A percentile compares a stretch with the other conserved stretches of the same genome.
Evolutionary conservation across 345 rosid genomes (phyloP).

Genomic region (Eucalyptus fibrosa): DNA sequence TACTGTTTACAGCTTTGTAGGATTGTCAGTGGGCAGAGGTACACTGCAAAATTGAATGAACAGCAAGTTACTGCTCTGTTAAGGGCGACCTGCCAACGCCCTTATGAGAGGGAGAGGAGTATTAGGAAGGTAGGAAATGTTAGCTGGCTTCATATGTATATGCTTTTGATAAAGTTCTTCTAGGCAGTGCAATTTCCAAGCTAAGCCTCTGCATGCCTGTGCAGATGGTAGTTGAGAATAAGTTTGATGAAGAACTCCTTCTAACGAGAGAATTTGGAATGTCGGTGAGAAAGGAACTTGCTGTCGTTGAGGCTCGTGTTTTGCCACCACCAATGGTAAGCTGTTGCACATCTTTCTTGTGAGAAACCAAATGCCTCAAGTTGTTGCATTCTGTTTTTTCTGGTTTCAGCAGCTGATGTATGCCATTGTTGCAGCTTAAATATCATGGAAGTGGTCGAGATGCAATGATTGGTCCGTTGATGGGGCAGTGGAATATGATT

Average conservation of each 20-base stretch:
- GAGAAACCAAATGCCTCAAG: neutral
- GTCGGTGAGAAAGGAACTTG: constrained; percentile 13
- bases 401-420: neutral
- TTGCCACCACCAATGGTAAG: constrained; percentile 56
- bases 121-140: constrained; percentile 7
- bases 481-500: constrained; percentile 76
- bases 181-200: neutral
- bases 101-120: constrained; percentile 9
- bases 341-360: neutral
- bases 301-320: constrained; percentile 47
- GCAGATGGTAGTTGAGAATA: constrained; percentile 17
- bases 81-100: constrained; percentile 72
- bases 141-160: neutral
- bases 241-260: neutral
- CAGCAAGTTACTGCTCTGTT: constrained; percentile 43
- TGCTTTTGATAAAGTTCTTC: neutral
- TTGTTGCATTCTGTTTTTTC: neutral
- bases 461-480: constrained; percentile 19
- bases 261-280: constrained; percentile 47
- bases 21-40: constrained; percentile 51
- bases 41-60: constrained; percentile 42
- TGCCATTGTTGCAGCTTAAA: constrained; percentile 35
- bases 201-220: neutral
- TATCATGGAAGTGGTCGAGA: constrained; percentile 53
- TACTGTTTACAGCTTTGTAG: constrained; percentile 31